Evolutionary conservation across 108 stramenopile species (phyloP), one percentile per base, ranked within the genome.

Genomic region (Nitzschia putrida): DNA sequence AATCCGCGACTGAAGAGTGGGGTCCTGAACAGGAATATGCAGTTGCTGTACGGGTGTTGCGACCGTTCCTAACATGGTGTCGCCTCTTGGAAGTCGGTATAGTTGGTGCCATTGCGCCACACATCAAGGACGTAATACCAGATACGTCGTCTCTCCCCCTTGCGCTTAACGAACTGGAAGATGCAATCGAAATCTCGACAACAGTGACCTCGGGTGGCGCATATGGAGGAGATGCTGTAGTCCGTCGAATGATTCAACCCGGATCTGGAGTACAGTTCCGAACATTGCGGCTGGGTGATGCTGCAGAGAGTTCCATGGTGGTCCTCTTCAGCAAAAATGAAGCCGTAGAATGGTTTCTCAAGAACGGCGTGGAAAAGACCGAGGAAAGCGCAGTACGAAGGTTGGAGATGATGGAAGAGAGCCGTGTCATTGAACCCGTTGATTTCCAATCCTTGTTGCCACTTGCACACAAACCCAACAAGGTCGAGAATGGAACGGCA

Each of bases 241-340:
- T 94, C 29, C 66, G 87, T 13, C 61, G 58, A 53, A 86, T 91
- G 88, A 94, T 94, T 42, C 85, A 94, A 47, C 79, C 83, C 25
- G 82, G 71, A 50, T 94, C 92, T 2, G 92, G 92, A 21, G 92
- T 94, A 20, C 87, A 86, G 52, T 94, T 94, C 68, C 72, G 88
- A 44, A 94, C 92, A 10, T 68, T 94, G 3, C 73, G 88, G 56
- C 82, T 94, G 7, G 89, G 85, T 24, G 92, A 94, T 64, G 88
- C 82, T 21, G 86, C 85, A 23, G 88, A 91, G 21, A 89, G 88
- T 66, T 83, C 90, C 6, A 85, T 94, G 80, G 84, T 94, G 51
- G 89, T 94, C 6, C 51, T 94, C 24, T 94, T 94, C 43, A 84
- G 83, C 42, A 89, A 81, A 59, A 64, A 72, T 8, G 89, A 94